phyloP scores from a whole-genome alignment of 2,329 filamentous ascomycete species.

The Dactylonectria macrodidyma region DNA sequence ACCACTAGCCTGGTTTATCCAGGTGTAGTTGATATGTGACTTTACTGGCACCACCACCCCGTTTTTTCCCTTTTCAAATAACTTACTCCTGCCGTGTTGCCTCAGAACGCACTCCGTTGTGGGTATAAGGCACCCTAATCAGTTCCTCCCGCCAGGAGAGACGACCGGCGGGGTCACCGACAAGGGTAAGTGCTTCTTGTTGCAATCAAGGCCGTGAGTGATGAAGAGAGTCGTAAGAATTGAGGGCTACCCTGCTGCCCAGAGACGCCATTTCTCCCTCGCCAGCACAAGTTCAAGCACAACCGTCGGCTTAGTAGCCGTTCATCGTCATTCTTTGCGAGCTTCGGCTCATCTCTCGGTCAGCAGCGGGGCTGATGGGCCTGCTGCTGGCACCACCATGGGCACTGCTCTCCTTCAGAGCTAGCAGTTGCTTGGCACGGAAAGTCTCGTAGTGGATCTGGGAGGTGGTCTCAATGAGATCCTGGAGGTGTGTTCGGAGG shows the following conservation, averaged over 20 bases:
- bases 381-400: constrained; percentile 82
- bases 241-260: constrained; percentile 48
- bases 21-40: constrained; percentile 12
- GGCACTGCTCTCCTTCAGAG: constrained; percentile 97
- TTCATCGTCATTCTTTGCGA: constrained; percentile 99
- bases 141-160: constrained; percentile 32
- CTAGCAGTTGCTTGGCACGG: constrained; percentile 98
- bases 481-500: constrained; percentile 97
- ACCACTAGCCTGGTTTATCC: constrained; percentile 15
- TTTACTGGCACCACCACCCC: constrained; percentile 26
- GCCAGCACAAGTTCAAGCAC: constrained; percentile 50
- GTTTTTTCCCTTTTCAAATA: constrained; percentile 24
- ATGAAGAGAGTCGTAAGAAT: constrained; percentile 52
- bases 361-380: constrained; percentile 95
- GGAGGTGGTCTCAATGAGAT: constrained; percentile 98
- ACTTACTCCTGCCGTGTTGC: constrained; percentile 37
- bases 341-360: constrained; percentile 95
- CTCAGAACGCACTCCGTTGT: constrained; percentile 38
- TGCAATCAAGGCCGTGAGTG: constrained; percentile 50
- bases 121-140: constrained; percentile 37
- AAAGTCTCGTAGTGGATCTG: constrained; percentile 99
- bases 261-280: constrained; percentile 54
- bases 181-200: constrained; percentile 45
- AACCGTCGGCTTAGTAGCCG: constrained; percentile 80
- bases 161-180: constrained; percentile 37